Evolutionary conservation across 202 grass and related monocot species (phyloP).

Genomic region (Thinopyrum obtusiflorum): DNA sequence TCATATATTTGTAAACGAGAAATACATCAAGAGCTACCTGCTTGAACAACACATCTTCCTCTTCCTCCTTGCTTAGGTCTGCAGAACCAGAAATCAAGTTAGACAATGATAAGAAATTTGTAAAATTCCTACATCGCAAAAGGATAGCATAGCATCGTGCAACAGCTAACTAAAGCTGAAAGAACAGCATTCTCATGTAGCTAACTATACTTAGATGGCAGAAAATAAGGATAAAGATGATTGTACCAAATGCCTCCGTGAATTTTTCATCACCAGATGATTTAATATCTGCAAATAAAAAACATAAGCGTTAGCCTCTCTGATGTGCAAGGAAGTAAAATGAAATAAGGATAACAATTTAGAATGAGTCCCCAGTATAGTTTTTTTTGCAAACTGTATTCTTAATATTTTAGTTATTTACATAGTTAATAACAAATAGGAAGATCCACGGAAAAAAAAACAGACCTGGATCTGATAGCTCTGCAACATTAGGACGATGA

Average conservation of each 20-base stretch:
- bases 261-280: slow-evolving; percentile 71
- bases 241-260: slow-evolving; percentile 81
- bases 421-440: slow-evolving; percentile 6
- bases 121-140: background rate
- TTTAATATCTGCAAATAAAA: slow-evolving; percentile 63
- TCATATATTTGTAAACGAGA: background rate
- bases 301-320: slow-evolving; percentile 24
- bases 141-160: background rate
- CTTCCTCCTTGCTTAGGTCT: slow-evolving; percentile 86
- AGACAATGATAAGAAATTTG: background rate
- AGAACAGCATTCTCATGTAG: background rate
- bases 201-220: background rate
- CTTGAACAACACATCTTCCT: slow-evolving; percentile 92
- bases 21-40: slow-evolving; percentile 46
- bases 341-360: background rate
- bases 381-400: background rate
- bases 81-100: slow-evolving; percentile 44
- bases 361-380: background rate
- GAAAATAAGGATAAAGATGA: slow-evolving; percentile 22
- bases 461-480: slow-evolving; percentile 52
- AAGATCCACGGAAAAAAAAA: background rate
- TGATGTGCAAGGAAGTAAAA: slow-evolving; percentile 5
- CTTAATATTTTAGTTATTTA: background rate
- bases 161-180: background rate
- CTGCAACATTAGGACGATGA: slow-evolving; percentile 54